Evolutionary conservation across 176 grass and related monocot species (phyloP), one percentile per base, ranked within the genome.

Genomic region (Aegilops umbellulata): DNA sequence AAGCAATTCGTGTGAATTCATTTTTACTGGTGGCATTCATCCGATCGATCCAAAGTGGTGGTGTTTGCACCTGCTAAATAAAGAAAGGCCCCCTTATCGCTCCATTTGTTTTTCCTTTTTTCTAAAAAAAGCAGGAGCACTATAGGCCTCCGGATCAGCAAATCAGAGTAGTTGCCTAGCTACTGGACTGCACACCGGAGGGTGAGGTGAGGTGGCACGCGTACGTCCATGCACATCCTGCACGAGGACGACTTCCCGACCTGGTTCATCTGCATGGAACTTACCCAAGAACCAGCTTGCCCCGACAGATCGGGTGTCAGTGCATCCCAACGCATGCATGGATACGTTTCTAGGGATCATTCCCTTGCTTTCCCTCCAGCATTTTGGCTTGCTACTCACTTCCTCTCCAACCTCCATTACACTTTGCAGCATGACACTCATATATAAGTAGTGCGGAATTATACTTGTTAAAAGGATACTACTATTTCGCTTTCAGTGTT

Each of bases 231-330:
- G 82, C 30, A 25, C 23, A 7, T 16, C 23, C 26, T 79, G 89
- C 17, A 91, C 3, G 60, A 0, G 60, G 85, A 49, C 81, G 60
- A 19, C 5, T 62, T 26, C 47, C 34, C 27, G 85, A 12, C 68
- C 60, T 69, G 68, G 81, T 87, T 91, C 89, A 77, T 34, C 41
- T 60, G 9, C 19, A 2, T 70, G 36, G 8, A n/a, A n/a, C 65
- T 57, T 6, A 14, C 32, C 36, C 32, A 38, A 41, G 73, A 65
- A n/a, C n/a, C n/a, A n/a, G n/a, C n/a, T 34, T 44, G 42, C 35
- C 27, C 73, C 80, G 30, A 81, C 4, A 63, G 80, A 51, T 79
- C 60, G 61, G 41, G 36, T 62, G 49, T 36, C 83, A 78, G 53
- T 61, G 79, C 79, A 39, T 44, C 23, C 65, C 64, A 74, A 74